Percentiles rank a stretch among this genome's conserved stretches.
Conservation (phyloP, 495 filamentous ascomycete species). For the Staphylotrichum tortipilum region DNA sequence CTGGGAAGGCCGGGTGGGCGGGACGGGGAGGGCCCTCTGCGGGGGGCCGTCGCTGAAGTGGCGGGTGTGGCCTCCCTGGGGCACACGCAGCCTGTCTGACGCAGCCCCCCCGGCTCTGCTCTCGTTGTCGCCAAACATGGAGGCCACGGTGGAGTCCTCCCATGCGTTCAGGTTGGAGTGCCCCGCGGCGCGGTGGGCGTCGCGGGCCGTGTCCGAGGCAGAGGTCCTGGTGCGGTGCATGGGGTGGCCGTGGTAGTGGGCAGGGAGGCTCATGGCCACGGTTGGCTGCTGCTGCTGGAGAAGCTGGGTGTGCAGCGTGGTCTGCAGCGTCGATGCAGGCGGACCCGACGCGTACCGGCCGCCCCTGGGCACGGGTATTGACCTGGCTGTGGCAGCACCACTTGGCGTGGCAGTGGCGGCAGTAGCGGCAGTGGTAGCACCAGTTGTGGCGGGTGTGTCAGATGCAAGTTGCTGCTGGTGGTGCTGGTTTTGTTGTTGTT, state of each 20-base stretch:
- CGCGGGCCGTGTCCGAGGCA: slow-evolving; percentile 23
- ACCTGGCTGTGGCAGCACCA: slow-evolving; percentile 1
- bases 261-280: slow-evolving; percentile 14
- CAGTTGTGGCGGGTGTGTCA: slow-evolving; percentile 4
- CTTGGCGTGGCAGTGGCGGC: no score
- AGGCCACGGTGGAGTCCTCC: slow-evolving; percentile 32
- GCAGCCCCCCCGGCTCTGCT: slow-evolving; percentile 19
- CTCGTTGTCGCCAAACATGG: slow-evolving; percentile 28
- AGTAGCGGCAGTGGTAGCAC: neutral
- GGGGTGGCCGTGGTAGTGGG: slow-evolving; percentile 19
- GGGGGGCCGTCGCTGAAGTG: slow-evolving; percentile 18
- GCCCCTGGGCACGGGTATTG: slow-evolving; percentile 17
- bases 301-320: no score
- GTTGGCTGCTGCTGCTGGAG: no score
- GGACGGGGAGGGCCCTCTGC: slow-evolving; percentile 1
- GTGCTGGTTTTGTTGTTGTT: slow-evolving; percentile 11
- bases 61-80: slow-evolving; percentile 18
- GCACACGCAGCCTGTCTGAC: slow-evolving; percentile 22
- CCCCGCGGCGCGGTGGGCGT: slow-evolving; percentile 4
- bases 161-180: slow-evolving; percentile 19
- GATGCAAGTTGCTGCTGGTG: slow-evolving; percentile 3
- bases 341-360: slow-evolving; percentile 14
- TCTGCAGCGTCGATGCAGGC: no score
- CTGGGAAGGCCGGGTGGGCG: slow-evolving; percentile 3
- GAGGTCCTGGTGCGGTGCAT: slow-evolving; percentile 25